Percentiles rank a stretch among this genome's conserved stretches.
These are phyloP conservation scores for Bacidia rubella DNA, from an alignment of 495 filamentous ascomycete species.

Conservation along the genomic window DNA sequence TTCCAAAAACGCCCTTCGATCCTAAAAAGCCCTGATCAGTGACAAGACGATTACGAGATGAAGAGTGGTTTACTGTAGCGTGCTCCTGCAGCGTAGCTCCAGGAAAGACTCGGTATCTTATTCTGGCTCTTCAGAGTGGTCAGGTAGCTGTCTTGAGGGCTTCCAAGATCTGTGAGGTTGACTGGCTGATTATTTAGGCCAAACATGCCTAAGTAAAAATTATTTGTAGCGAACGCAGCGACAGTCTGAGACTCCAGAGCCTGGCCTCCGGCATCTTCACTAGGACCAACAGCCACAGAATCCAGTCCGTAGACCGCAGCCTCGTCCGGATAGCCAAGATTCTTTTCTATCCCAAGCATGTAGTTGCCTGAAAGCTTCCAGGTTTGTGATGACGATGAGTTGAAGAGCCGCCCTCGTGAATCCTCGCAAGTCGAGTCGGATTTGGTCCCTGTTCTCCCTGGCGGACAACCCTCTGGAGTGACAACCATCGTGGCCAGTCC, in stretches of 20 bases:
- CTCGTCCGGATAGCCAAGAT: conserved; percentile 26
- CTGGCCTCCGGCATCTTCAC: conserved; percentile 21
- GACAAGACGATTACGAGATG: too few species aligned
- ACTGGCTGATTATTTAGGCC: conserved; percentile 34
- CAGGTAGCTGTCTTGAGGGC: conserved; percentile 22
- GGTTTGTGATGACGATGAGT: conserved; percentile 29
- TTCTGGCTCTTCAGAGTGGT: conserved; percentile 31
- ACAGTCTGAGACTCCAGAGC: conserved; percentile 33
- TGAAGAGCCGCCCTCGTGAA: conserved; percentile 33
- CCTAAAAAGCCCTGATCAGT: too few species aligned
- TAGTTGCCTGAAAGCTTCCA: conserved; percentile 40
- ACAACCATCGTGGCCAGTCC: conserved; percentile 19
- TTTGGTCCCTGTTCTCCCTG: background rate
- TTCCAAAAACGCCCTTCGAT: conserved; percentile 26
- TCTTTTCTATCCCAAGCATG: conserved; percentile 31
- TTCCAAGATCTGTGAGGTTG: conserved; percentile 20
- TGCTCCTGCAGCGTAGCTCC: conserved; percentile 41
- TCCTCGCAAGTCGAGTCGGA: conserved; percentile 26
- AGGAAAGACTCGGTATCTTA: conserved; percentile 36
- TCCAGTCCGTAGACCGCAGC: conserved; percentile 35
- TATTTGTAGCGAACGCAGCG: conserved; percentile 29
- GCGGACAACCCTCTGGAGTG: conserved; percentile 22
- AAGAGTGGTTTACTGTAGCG: conserved; percentile 27
- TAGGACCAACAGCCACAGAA: conserved; percentile 31
- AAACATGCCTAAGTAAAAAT: conserved; percentile 44